Base-by-base conservation (phyloP, 345 rosid genomes). In the Alliaria petiolata region DNA sequence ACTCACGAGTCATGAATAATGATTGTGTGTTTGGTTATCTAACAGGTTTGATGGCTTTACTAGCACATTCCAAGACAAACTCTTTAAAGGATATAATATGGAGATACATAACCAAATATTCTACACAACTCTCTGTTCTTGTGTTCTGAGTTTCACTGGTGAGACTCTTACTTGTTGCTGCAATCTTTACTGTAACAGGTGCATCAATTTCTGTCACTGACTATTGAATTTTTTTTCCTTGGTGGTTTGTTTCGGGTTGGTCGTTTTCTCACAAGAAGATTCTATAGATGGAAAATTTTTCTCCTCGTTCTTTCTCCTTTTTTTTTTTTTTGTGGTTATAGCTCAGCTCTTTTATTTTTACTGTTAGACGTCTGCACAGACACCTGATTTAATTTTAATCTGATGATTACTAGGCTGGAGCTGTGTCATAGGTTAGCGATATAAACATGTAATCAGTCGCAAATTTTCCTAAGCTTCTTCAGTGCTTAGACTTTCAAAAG, bases 61-160 rank as follows among this genome's bases (percentile, higher is more conserved):
- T 13, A 93, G 97, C 82, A 93, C 98, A 17, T 91, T 91, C 71
- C 97, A 93, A 83, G 97, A 93, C 78, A 93, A 91, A 72, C 78
- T 93, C 75, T 93, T 93, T 64, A 89, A 85, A 82, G 98, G 97
- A 50, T 89, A 93, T 70, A 71, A 93, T 72, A 91, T 93, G 98
- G 98, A 91, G 67, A 93, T 93, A 79, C 93, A 91, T 82, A 93
- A 87, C 56, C 97, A 93, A 77, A 93, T 93, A 81, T 93, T 93
- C 88, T 93, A 93, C 83, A 91, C 98, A 20, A 83, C 98, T 17
- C 43, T 84, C 62, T 89, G 91, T 78, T 93, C 98, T 14, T 89
- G 86, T 68, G 20, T 84, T 65, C 93, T 93, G 36, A 93, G 98
- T 79, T 89, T 88, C 64, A 83, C 93, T 39, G 96, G 98, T 85